Base-by-base conservation (phyloP, 352 stramenopile genomes). In the Phytophthora crassamura region DNA sequence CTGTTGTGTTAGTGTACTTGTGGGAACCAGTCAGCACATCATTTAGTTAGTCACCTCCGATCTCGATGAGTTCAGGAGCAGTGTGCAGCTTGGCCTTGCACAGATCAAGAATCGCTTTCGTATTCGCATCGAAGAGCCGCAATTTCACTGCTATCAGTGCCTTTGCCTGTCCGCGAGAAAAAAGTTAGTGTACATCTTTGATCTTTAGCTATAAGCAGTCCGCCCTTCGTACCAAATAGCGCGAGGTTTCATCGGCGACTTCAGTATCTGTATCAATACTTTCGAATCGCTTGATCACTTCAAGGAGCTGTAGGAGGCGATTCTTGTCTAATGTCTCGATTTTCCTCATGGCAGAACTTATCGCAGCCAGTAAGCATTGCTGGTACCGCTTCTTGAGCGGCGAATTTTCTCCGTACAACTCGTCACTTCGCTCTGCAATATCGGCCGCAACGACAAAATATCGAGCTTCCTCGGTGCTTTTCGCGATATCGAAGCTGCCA, bases 401-500 rank as follows among this genome's bases (percentile, higher is more conserved):
- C 20, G 77, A 91, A 4, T 65, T 32, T 12, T 77, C 59, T 6
- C 53, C 50, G 49, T 78, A 88, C 5, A 89, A 20, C n/a, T 77
- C 57, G 25, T 73, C 55, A 10, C 80, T 77, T 9, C 65, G 57
- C 34, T 82, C 66, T 25, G 86, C 75, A 9, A 93, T 80, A 57
- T 88, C 69, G 16, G 80, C 81, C 22, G 82, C 84, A 11, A 84
- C 38, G 45, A 90, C 56, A 61, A 91, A 94, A 11, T 87, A 62
- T 36, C 67, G 63, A 0, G 69, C 57, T 10, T 80, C 58, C 25
- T 87, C 77, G 34, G 77, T 79, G 38, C 52, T 86, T 58, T 89
- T 89, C 25, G 77, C 86, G 48, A 91, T 78, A 18, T 80, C 82
- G 65, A 94, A 92, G 55, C 86, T 94, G 30, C 32, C 30, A 12